These are phyloP conservation scores for Botryococcus braunii DNA, from an alignment of 163 green algal species.

Conservation along the genomic window DNA sequence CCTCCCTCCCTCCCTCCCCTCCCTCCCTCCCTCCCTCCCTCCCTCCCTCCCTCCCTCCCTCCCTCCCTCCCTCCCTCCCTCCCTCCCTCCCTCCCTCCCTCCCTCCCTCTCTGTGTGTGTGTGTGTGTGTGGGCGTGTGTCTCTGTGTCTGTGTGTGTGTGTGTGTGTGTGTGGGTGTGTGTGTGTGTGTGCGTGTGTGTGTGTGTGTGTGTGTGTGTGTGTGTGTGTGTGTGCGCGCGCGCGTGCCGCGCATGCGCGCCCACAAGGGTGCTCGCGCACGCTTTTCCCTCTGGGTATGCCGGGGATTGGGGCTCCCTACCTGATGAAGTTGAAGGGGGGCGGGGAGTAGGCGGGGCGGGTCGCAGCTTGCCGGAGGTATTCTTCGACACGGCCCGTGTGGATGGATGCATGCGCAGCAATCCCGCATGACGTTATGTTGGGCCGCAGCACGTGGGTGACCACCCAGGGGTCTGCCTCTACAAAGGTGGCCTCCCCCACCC, in stretches of 20 bases:
- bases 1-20: no score
- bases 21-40: no score
- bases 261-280: background rate
- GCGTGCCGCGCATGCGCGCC: background rate
- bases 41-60: no score
- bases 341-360: background rate
- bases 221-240: background rate
- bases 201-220: background rate
- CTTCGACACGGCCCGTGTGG: constrained; percentile 59
- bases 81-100: no score
- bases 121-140: no score
- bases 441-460: constrained; percentile 40
- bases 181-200: background rate
- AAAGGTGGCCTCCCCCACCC: no score
- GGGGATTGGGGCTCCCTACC: background rate
- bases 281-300: background rate
- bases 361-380: constrained; percentile 52
- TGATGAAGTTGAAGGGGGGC: constrained; percentile 68
- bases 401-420: constrained; percentile 25
- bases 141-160: background rate
- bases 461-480: constrained; percentile 76
- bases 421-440: constrained; percentile 52
- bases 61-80: no score
- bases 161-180: background rate
- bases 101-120: no score